A percentile compares a stretch with the other conserved stretches of the same genome.
These are phyloP conservation scores for Vanderwaltozyma tropicalis DNA, from an alignment of 805 yeast species.

Conservation along the genomic window DNA sequence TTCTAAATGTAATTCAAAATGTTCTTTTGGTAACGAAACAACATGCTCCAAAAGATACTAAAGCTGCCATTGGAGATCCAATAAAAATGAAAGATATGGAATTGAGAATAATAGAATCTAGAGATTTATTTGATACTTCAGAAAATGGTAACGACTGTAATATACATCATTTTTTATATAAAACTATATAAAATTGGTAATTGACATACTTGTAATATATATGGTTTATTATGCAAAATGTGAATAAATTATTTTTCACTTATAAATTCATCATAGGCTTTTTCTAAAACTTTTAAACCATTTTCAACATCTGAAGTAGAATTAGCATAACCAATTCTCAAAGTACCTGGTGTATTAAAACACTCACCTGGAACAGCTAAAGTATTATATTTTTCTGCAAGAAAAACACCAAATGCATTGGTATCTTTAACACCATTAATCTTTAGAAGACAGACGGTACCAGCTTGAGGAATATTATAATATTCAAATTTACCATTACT, in stretches of 20 bases:
- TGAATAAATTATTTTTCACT: neutral
- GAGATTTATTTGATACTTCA: conserved; percentile 27
- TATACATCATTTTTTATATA: conserved; percentile 7
- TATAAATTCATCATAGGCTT: conserved; percentile 10
- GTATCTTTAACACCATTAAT: conserved; percentile 28
- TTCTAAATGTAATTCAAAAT: conserved; percentile 25
- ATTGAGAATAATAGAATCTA: conserved; percentile 53
- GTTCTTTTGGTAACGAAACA: conserved; percentile 19
- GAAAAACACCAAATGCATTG: conserved; percentile 25
- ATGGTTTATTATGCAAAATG: too few species aligned
- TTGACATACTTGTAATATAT: too few species aligned
- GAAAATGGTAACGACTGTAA: neutral
- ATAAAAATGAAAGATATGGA: conserved; percentile 62
- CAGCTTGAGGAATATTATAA: conserved; percentile 36
- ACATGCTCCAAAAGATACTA: conserved; percentile 14
- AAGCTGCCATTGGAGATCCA: conserved; percentile 44
- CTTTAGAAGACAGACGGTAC: conserved; percentile 37
- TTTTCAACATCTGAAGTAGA: conserved; percentile 25
- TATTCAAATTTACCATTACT: conserved; percentile 30
- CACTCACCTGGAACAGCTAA: conserved; percentile 43
- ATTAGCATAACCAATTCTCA: conserved; percentile 43
- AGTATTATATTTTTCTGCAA: conserved; percentile 29
- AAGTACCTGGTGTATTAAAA: conserved; percentile 33
- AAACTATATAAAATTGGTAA: conserved; percentile 5
- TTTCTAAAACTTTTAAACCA: conserved; percentile 27